Evolutionary conservation across 2,329 filamentous ascomycete species (phyloP), one percentile per base, ranked within the genome.

Genomic region (Alternaria gaisen): DNA sequence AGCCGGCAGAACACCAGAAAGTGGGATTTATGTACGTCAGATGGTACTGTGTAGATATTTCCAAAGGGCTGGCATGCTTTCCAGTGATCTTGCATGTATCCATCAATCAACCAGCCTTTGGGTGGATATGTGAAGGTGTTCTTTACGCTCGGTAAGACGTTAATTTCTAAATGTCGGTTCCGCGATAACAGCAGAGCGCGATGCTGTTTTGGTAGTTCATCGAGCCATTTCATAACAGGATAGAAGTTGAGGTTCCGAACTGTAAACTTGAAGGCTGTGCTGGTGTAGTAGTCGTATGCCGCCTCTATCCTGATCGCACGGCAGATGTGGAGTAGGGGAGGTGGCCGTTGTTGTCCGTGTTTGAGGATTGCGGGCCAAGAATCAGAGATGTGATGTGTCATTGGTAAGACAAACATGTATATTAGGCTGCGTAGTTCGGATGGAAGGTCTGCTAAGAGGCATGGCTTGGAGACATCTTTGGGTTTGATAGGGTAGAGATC

Each of bases 221-320:
- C 52, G 2, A 73, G 42, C 70, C 68, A 76, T n/a, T 30, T 36
- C 14, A 42, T 55, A 1, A 69, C 36, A 3, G 36, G 42, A 0
- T 20, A 12, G 61, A 72, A 75, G n/a, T 67, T 50, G 9, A 73
- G 61, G 34, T 68, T 66, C 24, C 57, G 47, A 2, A 71, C 52
- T 4, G 47, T 26, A 55, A 62, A 68, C 11, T 44, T 57, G 48
- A 77, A 75, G 16, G 44, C 30, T 3, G 64, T 58, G 32, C 30
- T 42, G 1, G 63, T 64, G 58, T 73, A 77, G 60, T 71, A 75
- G 16, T 60, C 58, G 38, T 74, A 73, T 22, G 69, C 68, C 4
- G 67, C 68, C 64, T 77, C 74, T n/a, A 68, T 64, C 8, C 73
- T 65, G n/a, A 76, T 65, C 9, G 65, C 64, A 18, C 71, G 68